These are phyloP conservation scores for Porcisia hertigi DNA, from an alignment of 208 protist species.

Conservation along the genomic window DNA sequence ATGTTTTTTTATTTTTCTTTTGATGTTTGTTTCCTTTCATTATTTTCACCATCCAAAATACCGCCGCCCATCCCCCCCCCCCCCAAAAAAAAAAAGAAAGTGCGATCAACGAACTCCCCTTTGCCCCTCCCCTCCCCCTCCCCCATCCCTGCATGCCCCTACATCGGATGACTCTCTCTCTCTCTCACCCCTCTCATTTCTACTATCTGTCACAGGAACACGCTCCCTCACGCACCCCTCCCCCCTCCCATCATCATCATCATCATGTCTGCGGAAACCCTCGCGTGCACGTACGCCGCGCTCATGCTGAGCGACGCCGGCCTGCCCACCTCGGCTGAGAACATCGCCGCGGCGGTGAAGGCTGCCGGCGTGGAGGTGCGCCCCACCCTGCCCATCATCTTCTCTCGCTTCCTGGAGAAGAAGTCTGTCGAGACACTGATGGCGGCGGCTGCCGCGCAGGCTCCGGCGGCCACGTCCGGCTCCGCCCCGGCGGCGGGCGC, in stretches of 20 bases:
- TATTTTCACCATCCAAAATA: too few species aligned
- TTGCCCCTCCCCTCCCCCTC: too few species aligned
- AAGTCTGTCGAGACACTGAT: slow-evolving; percentile 74
- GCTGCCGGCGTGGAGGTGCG: slow-evolving; percentile 73
- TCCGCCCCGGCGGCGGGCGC: slow-evolving; percentile 44
- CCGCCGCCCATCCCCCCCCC: too few species aligned
- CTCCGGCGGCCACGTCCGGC: slow-evolving; percentile 40
- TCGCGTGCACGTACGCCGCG: slow-evolving; percentile 86
- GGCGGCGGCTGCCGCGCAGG: slow-evolving; percentile 47
- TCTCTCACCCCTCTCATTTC: not conserved
- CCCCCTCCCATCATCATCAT: not conserved
- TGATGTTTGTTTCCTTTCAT: not conserved
- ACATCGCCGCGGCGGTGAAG: slow-evolving; percentile 65
- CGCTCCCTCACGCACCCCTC: not conserved
- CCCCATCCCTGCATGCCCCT: not conserved
- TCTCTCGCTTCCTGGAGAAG: slow-evolving; percentile 83
- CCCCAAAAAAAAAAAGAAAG: too few species aligned
- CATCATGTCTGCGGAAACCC: slow-evolving; percentile 63
- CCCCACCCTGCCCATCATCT: slow-evolving; percentile 80
- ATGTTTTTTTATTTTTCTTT: too few species aligned
- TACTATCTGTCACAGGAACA: slow-evolving; percentile 2
- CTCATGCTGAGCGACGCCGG: slow-evolving; percentile 81
- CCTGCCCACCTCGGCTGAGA: slow-evolving; percentile 68
- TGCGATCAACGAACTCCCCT: too few species aligned
- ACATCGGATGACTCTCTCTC: not conserved